A percentile compares a stretch with the other conserved stretches of the same genome.
phyloP scores from a whole-genome alignment of 495 filamentous ascomycete species.

The Physcia stellaris region DNA sequence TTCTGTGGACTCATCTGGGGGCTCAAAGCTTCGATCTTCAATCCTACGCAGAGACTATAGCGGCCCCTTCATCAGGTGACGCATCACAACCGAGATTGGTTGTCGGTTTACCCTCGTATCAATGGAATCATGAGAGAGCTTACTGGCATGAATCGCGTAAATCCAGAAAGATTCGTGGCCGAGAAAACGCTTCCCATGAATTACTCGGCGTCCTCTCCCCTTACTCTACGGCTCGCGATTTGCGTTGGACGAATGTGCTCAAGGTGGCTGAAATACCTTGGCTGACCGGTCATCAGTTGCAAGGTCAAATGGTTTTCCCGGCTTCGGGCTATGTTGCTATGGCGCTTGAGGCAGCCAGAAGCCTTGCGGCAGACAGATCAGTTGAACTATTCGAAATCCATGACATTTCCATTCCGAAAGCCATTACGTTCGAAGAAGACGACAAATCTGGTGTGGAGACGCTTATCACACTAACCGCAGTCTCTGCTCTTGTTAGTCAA shows the following conservation, averaged over 20 bases:
- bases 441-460: conserved; percentile 29
- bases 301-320: conserved; percentile 38
- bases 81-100: conserved; percentile 7
- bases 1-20: conserved; percentile 32
- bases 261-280: conserved; percentile 22
- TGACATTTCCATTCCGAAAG: conserved; percentile 28
- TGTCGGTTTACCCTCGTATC: conserved; percentile 32
- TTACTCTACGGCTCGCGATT: conserved; percentile 12
- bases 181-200: conserved; percentile 13
- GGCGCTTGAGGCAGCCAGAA: conserved; percentile 34
- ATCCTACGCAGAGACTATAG: conserved; percentile 1
- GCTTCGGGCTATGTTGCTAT: conserved; percentile 42
- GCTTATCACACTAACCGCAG: conserved; percentile 24
- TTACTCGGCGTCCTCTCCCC: conserved; percentile 20
- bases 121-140: conserved; percentile 30
- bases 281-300: conserved; percentile 24
- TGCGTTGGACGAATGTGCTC: conserved; percentile 25
- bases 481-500: conserved; percentile 18
- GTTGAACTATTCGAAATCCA: conserved; percentile 22
- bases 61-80: neutral
- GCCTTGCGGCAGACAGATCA: conserved; percentile 2
- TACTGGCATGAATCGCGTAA: conserved; percentile 34
- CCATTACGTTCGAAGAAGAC: conserved; percentile 32
- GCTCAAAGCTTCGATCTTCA: conserved; percentile 1
- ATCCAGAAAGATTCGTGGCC: conserved; percentile 14